Evolutionary conservation across 1,139 yeast genomes (phyloP).

Genomic region (Saccharomycopsis phalli): DNA sequence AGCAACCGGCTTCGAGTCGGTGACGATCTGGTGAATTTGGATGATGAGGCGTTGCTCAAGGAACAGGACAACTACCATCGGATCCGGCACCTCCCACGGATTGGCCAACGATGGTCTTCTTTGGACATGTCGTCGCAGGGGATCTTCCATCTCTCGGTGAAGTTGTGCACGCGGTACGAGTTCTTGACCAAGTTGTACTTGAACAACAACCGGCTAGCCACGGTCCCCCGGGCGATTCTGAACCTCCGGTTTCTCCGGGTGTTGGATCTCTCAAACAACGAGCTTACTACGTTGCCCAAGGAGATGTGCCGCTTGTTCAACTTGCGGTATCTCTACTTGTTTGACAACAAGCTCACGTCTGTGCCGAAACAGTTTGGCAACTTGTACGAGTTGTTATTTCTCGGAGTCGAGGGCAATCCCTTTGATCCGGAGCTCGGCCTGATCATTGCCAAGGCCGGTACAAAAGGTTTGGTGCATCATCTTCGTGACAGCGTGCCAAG

Average conservation of each 20-base stretch:
- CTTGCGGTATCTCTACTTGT: slow-evolving; percentile 72
- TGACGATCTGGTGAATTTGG: slow-evolving; percentile 23
- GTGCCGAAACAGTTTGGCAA: slow-evolving; percentile 84
- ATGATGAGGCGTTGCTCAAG: slow-evolving; percentile 70
- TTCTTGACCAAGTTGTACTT: slow-evolving; percentile 82
- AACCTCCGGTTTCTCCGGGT: slow-evolving; percentile 69
- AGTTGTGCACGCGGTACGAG: slow-evolving; percentile 61
- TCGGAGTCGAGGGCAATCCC: slow-evolving; percentile 94
- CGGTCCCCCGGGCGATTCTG: slow-evolving; percentile 62
- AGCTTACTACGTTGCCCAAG: slow-evolving; percentile 59
- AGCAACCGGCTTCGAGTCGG: neutral
- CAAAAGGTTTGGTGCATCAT: slow-evolving; percentile 70
- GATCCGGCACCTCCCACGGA: slow-evolving; percentile 35
- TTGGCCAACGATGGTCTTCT: slow-evolving; percentile 84
- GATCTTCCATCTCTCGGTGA: slow-evolving; percentile 57
- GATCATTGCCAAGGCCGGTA: slow-evolving; percentile 72
- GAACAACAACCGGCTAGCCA: slow-evolving; percentile 72
- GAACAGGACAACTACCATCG: slow-evolving; percentile 48
- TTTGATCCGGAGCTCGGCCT: slow-evolving; percentile 57
- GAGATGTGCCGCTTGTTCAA: slow-evolving; percentile 80
- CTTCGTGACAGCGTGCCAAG: slow-evolving; percentile 61
- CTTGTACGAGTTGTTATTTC: slow-evolving; percentile 71
- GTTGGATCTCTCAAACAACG: slow-evolving; percentile 76
- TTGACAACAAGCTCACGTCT: slow-evolving; percentile 71
- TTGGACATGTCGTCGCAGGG: slow-evolving; percentile 91